Conservation (phyloP, 164 flowering plant species). For the Houttuynia cordata region DNA sequence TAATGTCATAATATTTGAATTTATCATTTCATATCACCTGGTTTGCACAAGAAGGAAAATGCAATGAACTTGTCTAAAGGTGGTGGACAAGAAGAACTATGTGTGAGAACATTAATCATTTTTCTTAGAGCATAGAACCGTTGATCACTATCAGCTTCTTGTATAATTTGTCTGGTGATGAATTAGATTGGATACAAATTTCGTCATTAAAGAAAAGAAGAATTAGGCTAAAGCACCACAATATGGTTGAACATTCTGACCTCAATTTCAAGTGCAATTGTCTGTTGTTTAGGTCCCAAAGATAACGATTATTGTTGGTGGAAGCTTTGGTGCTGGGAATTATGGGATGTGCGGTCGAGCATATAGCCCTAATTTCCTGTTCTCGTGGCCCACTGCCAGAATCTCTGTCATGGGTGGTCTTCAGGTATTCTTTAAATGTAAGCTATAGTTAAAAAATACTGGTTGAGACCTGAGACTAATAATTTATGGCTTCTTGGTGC, state of each 20-base stretch:
- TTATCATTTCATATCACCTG: not conserved
- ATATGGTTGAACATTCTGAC: too few relatives aligned
- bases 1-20: not conserved
- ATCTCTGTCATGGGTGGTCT: conserved; percentile 97
- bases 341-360: conserved; percentile 99
- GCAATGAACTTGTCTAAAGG: not conserved
- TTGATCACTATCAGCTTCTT: too few relatives aligned
- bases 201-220: too few relatives aligned
- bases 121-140: too few relatives aligned
- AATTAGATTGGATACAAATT: too few relatives aligned
- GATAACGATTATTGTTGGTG: conserved; percentile 79
- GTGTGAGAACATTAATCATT: too few relatives aligned
- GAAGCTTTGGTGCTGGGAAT: conserved; percentile 99
- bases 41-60: not conserved
- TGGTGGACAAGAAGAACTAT: not conserved
- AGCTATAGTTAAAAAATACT: not conserved
- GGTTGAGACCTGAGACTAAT: not conserved
- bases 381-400: conserved; percentile 93
- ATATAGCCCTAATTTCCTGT: conserved; percentile 89
- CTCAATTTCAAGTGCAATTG: not conserved
- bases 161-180: too few relatives aligned
- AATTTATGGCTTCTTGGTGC: not conserved
- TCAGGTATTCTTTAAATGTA: conserved; percentile 41
- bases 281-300: conserved; percentile 64
- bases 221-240: too few relatives aligned